Conservation (phyloP, 2,329 filamentous ascomycete species). For the Colletotrichum karsti region DNA sequence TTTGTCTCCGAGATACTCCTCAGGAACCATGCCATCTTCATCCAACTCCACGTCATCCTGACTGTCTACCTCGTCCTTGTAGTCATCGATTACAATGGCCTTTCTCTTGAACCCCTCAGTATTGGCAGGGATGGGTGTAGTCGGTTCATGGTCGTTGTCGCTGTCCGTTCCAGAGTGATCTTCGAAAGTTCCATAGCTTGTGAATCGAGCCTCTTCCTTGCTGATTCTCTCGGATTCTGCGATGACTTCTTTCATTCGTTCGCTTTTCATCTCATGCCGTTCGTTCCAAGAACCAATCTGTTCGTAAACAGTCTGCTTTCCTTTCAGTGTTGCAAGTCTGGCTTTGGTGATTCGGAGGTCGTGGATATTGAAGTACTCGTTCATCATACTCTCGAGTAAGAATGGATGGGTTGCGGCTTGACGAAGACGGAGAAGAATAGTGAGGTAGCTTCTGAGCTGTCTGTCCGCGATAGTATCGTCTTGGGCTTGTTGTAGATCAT, state of each 20-base stretch:
- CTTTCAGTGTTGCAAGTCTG: not conserved
- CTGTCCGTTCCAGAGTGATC: not conserved
- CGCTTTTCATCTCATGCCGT: not conserved
- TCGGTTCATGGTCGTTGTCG: no score
- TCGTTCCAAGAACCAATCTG: constrained; percentile 16
- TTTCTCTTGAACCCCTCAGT: fast-evolving
- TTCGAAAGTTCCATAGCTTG: not conserved
- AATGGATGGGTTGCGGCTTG: constrained; percentile 39
- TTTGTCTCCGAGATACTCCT: no score
- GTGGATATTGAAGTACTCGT: not conserved
- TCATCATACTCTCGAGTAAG: constrained; percentile 34
- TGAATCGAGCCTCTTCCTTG: not conserved
- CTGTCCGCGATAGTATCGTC: not conserved
- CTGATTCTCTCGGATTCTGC: not conserved
- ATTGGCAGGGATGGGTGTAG: not conserved
- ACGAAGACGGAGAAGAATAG: constrained; percentile 13
- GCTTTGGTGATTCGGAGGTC: not conserved
- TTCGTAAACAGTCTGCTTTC: not conserved
- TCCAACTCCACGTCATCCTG: not conserved
- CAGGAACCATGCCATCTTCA: not conserved
- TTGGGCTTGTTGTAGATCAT: not conserved
- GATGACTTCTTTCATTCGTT: not conserved
- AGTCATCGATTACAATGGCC: not conserved
- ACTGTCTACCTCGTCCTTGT: not conserved
- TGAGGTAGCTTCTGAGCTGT: not conserved